Evolutionary conservation across 768 basidiomycete species (phyloP).

Genomic region (Tricholoma bakamatsutake): DNA sequence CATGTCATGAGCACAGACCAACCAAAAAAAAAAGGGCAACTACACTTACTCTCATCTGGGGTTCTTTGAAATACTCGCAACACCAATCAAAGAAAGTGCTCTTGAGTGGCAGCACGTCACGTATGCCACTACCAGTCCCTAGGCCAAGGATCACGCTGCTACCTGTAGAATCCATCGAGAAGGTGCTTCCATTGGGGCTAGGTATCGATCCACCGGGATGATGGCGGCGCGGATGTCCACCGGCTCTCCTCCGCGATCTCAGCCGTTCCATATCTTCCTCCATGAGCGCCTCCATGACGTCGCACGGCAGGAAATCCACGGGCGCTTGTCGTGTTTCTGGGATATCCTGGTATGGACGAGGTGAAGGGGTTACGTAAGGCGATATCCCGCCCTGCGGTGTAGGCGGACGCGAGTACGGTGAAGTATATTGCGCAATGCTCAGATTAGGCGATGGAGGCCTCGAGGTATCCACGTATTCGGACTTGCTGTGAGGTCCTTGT

Average conservation of each 20-base stretch:
- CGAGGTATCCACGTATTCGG: constrained; percentile 39
- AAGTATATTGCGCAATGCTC: constrained; percentile 69
- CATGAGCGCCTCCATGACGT: constrained; percentile 85
- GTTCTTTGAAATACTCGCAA: constrained; percentile 94
- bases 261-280: constrained; percentile 95
- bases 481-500: constrained; percentile 16
- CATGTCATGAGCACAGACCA: constrained; percentile 8
- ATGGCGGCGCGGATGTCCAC: constrained; percentile 35
- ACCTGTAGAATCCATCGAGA: constrained; percentile 66
- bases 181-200: constrained; percentile 72
- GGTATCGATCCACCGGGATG: constrained; percentile 40
- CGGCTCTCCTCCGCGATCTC: constrained; percentile 54
- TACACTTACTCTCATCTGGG: constrained; percentile 88
- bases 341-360: constrained; percentile 21
- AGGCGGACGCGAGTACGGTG: constrained; percentile 61
- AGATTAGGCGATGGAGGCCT: constrained; percentile 76
- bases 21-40: not conserved
- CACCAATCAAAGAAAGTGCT: constrained; percentile 96
- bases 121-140: constrained; percentile 75
- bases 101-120: constrained; percentile 84
- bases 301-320: constrained; percentile 59
- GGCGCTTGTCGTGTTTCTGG: constrained; percentile 27
- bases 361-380: constrained; percentile 18
- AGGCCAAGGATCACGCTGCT: constrained; percentile 69
- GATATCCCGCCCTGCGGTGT: constrained; percentile 29